Base-by-base conservation (phyloP, 2,329 filamentous ascomycete genomes). In the Epichloe bromicola region DNA sequence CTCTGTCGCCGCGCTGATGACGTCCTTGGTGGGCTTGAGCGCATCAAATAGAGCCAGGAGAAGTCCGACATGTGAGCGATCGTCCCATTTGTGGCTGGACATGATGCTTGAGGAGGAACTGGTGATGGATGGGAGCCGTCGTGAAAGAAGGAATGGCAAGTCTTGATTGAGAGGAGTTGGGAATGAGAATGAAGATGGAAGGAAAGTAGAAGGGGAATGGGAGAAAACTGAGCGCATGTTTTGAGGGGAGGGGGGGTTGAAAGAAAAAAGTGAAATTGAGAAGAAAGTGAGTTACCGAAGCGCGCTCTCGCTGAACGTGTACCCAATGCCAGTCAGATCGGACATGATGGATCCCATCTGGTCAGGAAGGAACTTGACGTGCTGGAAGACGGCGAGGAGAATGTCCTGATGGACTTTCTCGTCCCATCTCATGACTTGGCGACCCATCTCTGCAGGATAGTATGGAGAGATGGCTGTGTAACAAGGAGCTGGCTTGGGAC, bases 341-440 rank as follows among this genome's bases (percentile, higher is more conserved):
- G 58, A 58, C 58, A 72, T 63, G 6, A 74, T 60, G n/a, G 65
- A 61, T 20, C 58, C 42, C 57, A 65, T 68, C 11, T 70, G 63
- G 1, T 58, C 58, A 0, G 54, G 39, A 2, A 54, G 60, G 2
- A 69, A 64, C 38, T 63, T 66, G 50, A 69, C 55, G 6, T 66
- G 60, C 26, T 66, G 62, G n/a, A 70, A 59, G 23, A 75, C 52
- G 30, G 65, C 66, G 6, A 69, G 51, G 37, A 77, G 63, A 41
- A 76, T 68, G 40, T 71, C 70, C 52, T 71, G 61, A 44, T 76
- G 71, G 17, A 68, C 64, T 8, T 63, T 60, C 5, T 65, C 58
- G 30, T 67, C 67, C 73, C 73, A 77, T 36, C 61, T 65, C 56
- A 66, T 68, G 15, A 58, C 53, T 51, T 62, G 58, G 37, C 63